Conservation (phyloP, 192 early-diverging fungal genomes). For the Radiomyces spectabilis region DNA sequence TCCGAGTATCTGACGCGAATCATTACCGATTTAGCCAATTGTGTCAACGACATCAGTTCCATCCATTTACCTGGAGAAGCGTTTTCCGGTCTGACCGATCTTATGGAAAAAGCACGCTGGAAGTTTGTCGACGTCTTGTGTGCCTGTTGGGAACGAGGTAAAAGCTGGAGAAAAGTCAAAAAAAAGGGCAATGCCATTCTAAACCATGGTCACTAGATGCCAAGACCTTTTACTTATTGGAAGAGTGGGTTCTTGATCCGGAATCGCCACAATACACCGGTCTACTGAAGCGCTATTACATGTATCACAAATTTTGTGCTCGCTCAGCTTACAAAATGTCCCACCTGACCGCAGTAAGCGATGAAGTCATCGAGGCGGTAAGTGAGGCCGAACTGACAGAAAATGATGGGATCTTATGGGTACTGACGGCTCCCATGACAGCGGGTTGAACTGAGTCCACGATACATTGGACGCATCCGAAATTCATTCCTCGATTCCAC, state of each 20-base stretch:
- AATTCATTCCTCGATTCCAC: conserved; percentile 62
- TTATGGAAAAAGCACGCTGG: conserved; percentile 66
- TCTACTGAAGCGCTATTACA: conserved; percentile 57
- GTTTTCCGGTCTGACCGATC: conserved; percentile 53
- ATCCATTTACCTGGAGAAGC: conserved; percentile 71
- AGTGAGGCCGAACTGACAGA: background rate
- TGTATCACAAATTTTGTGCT: conserved; percentile 59
- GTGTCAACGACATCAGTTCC: conserved; percentile 69
- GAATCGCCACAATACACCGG: conserved; percentile 57
- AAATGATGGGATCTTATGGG: too few species aligned
- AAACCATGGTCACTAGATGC: conserved; percentile 39
- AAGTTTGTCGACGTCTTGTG: conserved; percentile 72
- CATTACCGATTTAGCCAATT: conserved; percentile 66
- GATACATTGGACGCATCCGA: conserved; percentile 50
- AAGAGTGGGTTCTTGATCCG: conserved; percentile 63
- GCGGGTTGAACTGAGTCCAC: too few species aligned
- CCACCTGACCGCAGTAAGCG: conserved; percentile 35
- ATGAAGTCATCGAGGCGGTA: conserved; percentile 16
- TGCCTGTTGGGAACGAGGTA: conserved; percentile 71
- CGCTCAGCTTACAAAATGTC: conserved; percentile 55
- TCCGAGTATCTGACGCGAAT: conserved; percentile 73
- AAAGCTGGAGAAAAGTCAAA: conserved; percentile 1
- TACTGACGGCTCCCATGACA: too few species aligned
- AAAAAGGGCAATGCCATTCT: background rate
- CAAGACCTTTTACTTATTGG: conserved; percentile 57